A percentile compares a stretch with the other conserved stretches of the same genome.
Evolutionary conservation across 306 rosid species (phyloP).

Genomic region (Malus domestica): ASM211411v1 NC_041792.1:20582407-20582906

Average conservation of each 20-base stretch:
- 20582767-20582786: conserved; percentile 3
- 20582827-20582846: conserved; percentile 16
- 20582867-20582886: conserved; percentile 32
- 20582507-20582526: conserved; percentile 68
- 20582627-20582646: not conserved
- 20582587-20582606: not conserved
- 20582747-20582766: not conserved
- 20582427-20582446: conserved; percentile 3
- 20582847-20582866: conserved; percentile 26
- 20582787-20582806: conserved; percentile 32
- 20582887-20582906: conserved; percentile 29
- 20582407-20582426: conserved; percentile 8
- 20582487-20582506: conserved; percentile 86
- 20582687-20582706: conserved; percentile 16
- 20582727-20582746: conserved; percentile 6
- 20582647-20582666: not conserved
- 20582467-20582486: conserved; percentile 84
- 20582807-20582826: conserved; percentile 21
- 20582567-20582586: conserved; percentile 12
- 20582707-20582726: conserved; percentile 36
- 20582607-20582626: not conserved
- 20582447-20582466: conserved; percentile 53
- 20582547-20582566: conserved; percentile 14
- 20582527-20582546: conserved; percentile 46
- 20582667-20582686: not conserved